phyloP scores from a whole-genome alignment of 2,329 filamentous ascomycete genomes.

The Aspergillus floridensis region DNA sequence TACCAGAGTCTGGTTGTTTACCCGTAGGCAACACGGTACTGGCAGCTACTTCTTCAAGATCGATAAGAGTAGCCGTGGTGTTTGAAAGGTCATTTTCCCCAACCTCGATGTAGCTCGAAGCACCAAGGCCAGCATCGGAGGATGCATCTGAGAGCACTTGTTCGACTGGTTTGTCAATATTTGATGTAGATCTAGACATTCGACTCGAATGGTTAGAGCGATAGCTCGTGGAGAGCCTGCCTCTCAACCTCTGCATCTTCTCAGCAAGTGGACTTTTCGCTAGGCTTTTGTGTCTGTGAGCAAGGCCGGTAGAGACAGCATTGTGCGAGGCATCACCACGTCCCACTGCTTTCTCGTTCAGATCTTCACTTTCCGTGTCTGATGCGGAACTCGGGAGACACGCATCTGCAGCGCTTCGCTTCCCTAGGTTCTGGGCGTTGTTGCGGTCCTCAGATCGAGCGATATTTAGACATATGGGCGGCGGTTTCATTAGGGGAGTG shows the following conservation, averaged over 20 bases:
- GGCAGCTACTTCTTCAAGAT: not conserved
- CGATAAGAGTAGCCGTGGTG: not conserved
- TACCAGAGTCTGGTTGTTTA: not conserved
- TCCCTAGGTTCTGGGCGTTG: conserved; percentile 17
- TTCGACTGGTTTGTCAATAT: not conserved
- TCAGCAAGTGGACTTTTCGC: not conserved
- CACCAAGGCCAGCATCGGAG: not conserved
- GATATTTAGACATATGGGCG: not conserved
- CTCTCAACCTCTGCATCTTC: not conserved
- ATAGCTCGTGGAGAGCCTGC: not conserved
- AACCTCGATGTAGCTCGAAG: not conserved
- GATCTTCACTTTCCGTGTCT: conserved; percentile 19
- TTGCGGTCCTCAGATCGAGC: not conserved
- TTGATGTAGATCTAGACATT: not conserved
- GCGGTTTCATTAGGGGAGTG: not conserved
- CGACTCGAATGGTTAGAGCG: not conserved
- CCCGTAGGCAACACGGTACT: not conserved
- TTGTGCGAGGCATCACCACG: not conserved
- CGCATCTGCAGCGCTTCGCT: conserved; percentile 29
- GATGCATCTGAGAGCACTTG: not conserved
- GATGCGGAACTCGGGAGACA: conserved; percentile 27
- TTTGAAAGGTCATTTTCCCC: not conserved
- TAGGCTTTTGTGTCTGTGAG: not conserved
- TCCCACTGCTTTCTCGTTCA: not conserved
- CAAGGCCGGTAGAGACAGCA: not conserved